Evolutionary conservation across 2,329 filamentous ascomycete species (phyloP).

Genomic region (Ceratocystiopsis brevicomis): DNA sequence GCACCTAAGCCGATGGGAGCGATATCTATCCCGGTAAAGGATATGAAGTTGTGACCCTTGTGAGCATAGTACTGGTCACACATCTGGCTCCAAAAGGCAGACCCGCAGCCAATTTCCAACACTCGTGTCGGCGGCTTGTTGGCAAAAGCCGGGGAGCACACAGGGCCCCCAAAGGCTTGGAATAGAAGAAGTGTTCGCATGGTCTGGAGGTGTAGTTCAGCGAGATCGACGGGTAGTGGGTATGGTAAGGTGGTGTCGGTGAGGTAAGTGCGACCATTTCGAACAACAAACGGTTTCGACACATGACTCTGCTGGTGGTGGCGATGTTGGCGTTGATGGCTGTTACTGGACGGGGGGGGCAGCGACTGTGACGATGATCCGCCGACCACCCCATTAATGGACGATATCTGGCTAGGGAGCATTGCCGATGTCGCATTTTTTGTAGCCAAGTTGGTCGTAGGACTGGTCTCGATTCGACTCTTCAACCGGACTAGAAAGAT

Average conservation of each 20-base stretch:
- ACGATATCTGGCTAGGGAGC: conserved; percentile 28
- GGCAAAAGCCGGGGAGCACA: conserved; percentile 50
- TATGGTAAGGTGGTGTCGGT: conserved; percentile 55
- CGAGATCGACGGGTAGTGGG: conserved; percentile 72
- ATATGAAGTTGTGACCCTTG: conserved; percentile 48
- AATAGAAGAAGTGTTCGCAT: conserved; percentile 66
- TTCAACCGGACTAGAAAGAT: too few relatives aligned
- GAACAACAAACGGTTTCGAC: conserved; percentile 42
- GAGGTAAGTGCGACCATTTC: conserved; percentile 68
- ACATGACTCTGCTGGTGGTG: too few relatives aligned
- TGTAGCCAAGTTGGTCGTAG: too few relatives aligned
- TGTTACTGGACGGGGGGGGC: neutral
- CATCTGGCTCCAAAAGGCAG: conserved; percentile 76
- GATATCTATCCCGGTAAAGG: conserved; percentile 70
- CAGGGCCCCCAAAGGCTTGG: conserved; percentile 61
- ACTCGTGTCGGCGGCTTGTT: conserved; percentile 56
- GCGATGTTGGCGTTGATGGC: too few relatives aligned
- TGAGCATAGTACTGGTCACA: conserved; percentile 59
- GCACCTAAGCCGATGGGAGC: conserved; percentile 30
- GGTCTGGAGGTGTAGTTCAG: conserved; percentile 68
- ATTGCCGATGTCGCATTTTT: conserved; percentile 16
- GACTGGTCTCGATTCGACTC: too few relatives aligned
- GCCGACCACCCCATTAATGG: conserved; percentile 21
- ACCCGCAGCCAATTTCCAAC: conserved; percentile 73
- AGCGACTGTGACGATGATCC: conserved; percentile 14